These are phyloP conservation scores for Coleophoma cylindrospora DNA, from an alignment of 2,329 filamentous ascomycete species.

Conservation along the genomic window DNA sequence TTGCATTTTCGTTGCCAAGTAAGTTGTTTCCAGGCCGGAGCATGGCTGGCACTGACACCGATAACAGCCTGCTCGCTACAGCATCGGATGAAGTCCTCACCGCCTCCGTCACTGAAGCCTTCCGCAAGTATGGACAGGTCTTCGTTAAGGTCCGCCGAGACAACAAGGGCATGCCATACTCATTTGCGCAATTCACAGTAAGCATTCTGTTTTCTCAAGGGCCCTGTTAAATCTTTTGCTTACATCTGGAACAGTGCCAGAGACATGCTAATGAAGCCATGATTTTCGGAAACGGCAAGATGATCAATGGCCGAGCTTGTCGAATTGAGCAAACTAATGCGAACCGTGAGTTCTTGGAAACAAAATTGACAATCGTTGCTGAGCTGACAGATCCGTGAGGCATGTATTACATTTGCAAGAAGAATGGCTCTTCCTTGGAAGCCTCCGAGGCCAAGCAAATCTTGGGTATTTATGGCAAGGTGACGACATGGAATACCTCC, in stretches of 20 bases:
- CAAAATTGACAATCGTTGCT: too few relatives aligned
- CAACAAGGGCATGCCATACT: constrained; percentile 54
- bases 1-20: constrained; percentile 65
- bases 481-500: constrained; percentile 22
- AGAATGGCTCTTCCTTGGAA: constrained; percentile 31
- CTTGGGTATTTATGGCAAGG: constrained; percentile 37
- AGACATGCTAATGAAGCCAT: constrained; percentile 45
- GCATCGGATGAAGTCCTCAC: constrained; percentile 43
- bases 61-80: too few relatives aligned
- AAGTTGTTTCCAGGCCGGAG: constrained; percentile 25
- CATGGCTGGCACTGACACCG: too few relatives aligned
- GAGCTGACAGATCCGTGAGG: constrained; percentile 29
- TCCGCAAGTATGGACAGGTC: constrained; percentile 49
- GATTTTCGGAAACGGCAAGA: constrained; percentile 36
- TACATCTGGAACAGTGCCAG: constrained; percentile 34
- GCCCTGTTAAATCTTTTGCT: constrained; percentile 9
- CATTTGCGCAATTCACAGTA: constrained; percentile 60
- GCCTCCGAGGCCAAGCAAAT: constrained; percentile 38
- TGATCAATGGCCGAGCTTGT: constrained; percentile 51
- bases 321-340: constrained; percentile 56
- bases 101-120: constrained; percentile 44
- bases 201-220: constrained; percentile 18
- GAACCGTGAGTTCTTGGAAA: constrained; percentile 40
- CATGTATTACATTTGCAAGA: constrained; percentile 41
- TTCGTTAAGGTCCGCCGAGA: constrained; percentile 62